phyloP scores from a whole-genome alignment of 176 grass and related monocot species.

The Raddia guianensis region DNA sequence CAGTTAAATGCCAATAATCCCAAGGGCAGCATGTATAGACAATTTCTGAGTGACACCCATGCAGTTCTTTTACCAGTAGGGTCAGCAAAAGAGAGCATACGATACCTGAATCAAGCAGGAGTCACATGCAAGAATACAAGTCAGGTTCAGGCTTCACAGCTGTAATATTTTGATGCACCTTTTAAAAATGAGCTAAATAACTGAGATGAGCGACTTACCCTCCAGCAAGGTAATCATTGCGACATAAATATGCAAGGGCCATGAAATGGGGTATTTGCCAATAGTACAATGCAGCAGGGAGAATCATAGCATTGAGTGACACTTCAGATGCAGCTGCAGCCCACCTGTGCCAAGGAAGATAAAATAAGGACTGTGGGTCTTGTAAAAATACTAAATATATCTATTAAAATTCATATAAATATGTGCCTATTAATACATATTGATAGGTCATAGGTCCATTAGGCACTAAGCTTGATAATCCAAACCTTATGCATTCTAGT shows the following conservation, averaged over 20 bases:
- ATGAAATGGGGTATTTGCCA: constrained; percentile 99
- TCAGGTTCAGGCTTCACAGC: constrained; percentile 15
- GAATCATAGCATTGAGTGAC: constrained; percentile 80
- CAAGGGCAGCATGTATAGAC: constrained; percentile 88
- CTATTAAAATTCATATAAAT: constrained; percentile 8
- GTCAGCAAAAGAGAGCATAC: constrained; percentile 78
- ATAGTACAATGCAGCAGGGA: constrained; percentile 87
- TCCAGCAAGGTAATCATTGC: constrained; percentile 88
- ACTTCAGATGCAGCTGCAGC: constrained; percentile 81
- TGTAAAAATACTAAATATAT: constrained; percentile 21
- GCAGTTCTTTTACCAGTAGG: constrained; percentile 88
- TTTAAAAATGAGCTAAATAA: constrained; percentile 21
- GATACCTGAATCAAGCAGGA: constrained; percentile 58
- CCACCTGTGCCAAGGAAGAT: constrained; percentile 59
- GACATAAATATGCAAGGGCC: constrained; percentile 95
- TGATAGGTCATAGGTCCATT: neutral
- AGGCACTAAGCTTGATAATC: constrained; percentile 14
- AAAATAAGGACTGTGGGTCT: neutral
- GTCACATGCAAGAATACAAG: constrained; percentile 13
- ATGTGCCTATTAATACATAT: neutral
- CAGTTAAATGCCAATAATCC: constrained; percentile 83
- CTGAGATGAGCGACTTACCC: constrained; percentile 57
- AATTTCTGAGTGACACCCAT: constrained; percentile 90
- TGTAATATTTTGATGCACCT: constrained; percentile 7
- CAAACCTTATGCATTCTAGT: constrained; percentile 15